Evolutionary conservation across 768 basidiomycete species (phyloP), one percentile per base, ranked within the genome.

Genomic region (Suillus lakei): DNA sequence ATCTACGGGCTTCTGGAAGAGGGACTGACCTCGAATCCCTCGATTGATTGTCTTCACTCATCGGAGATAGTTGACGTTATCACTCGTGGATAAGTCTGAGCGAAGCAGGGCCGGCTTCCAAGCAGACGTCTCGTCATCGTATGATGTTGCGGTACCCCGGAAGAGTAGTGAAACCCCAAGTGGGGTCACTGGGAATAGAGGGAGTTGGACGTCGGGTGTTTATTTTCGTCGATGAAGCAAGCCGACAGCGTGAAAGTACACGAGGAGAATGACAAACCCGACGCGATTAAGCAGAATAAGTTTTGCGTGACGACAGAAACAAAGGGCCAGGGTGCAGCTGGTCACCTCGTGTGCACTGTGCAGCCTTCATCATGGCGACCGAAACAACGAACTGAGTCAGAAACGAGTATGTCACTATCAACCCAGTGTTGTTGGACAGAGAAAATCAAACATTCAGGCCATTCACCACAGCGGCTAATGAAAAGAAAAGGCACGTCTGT

Each of bases 401-500:
- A 43, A 21, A 21, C 8, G 43, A 21, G 18, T 3, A 43, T 21
- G 7, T 43, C 21, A 21, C 8, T 9, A 43, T 21, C 38, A 38
- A 15, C 32, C 32, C 38, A 38, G 13, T 12, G n/a, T n/a, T n/a
- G n/a, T n/a, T n/a, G n/a, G n/a, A n/a, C n/a, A n/a, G n/a, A n/a
- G n/a, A n/a, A n/a, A n/a, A n/a, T n/a, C n/a, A n/a, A n/a, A n/a
- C n/a, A n/a, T n/a, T n/a, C n/a, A n/a, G n/a, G n/a, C n/a, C n/a
- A n/a, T n/a, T n/a, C n/a, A n/a, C n/a, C n/a, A n/a, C n/a, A n/a
- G n/a, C n/a, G n/a, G 38, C 67, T 0, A 26, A 46, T 9, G 66
- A 60, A 13, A 77, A 78, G 76, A 77, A 78, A 71, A 77, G 77
- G 58, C 86, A 95, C 71, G 76, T 91, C 63, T 96, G 95, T 74